Evolutionary conservation across 164 flowering plant species (phyloP).

Genomic region (Magnolia kwangsiensis): DNA sequence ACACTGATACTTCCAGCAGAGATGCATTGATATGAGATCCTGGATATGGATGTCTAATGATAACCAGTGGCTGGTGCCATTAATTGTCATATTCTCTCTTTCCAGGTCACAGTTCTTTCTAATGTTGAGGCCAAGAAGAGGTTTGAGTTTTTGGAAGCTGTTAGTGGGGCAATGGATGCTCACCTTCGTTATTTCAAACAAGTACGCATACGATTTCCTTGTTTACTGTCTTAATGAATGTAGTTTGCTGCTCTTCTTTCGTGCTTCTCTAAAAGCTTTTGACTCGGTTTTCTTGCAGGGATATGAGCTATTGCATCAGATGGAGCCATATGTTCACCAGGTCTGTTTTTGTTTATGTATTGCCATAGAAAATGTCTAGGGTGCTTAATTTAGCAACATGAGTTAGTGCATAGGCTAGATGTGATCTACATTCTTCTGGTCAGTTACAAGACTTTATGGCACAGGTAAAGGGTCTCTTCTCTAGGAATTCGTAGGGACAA

Average conservation of each 20-base stretch:
- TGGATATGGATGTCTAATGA: neutral
- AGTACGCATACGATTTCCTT: constrained; percentile 29
- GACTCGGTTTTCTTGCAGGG: constrained; percentile 48
- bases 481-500: too few species aligned
- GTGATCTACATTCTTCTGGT: too few species aligned
- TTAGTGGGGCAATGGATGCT: constrained; percentile 95
- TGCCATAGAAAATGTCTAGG: neutral
- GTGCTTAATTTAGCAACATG: neutral
- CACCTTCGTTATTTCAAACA: constrained; percentile 97
- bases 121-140: constrained; percentile 90
- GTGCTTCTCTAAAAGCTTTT: constrained; percentile 9
- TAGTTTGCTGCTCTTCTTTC: neutral
- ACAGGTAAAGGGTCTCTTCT: too few species aligned
- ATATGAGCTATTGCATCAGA: constrained; percentile 92
- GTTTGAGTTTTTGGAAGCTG: constrained; percentile 95
- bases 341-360: constrained; percentile 28
- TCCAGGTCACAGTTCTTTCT: constrained; percentile 83
- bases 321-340: constrained; percentile 99
- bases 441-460: too few species aligned
- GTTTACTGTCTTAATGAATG: neutral
- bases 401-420: too few species aligned
- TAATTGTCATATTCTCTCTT: neutral
- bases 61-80: neutral
- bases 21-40: neutral
- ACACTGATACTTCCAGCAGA: constrained; percentile 2